A percentile compares a stretch with the other conserved stretches of the same genome.
These are phyloP conservation scores for Neonectria magnoliae DNA, from an alignment of 2,329 filamentous ascomycete species.

Conservation along the genomic window DNA sequence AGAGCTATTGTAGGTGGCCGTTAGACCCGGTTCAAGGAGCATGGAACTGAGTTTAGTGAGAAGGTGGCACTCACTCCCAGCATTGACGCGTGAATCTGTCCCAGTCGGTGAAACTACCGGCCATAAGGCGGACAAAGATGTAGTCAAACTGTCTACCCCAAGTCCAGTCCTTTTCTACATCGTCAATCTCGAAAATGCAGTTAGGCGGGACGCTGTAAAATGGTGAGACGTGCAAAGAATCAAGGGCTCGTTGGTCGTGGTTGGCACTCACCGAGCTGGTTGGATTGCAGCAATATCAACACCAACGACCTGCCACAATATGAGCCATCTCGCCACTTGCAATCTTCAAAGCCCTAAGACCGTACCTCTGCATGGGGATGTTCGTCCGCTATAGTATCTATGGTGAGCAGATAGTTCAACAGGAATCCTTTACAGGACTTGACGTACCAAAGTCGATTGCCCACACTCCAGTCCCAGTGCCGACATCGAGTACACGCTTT, in stretches of 20 bases:
- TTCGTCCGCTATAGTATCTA: conserved; percentile 11
- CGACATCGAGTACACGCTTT: conserved; percentile 26
- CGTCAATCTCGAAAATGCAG: conserved; percentile 25
- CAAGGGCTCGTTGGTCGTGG: too few species aligned
- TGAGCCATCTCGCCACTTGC: too few species aligned
- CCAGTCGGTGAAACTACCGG: conserved; percentile 28
- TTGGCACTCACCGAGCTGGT: conserved; percentile 1
- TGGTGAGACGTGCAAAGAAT: accelerated
- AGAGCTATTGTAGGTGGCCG: background rate
- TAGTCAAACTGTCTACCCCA: conserved; percentile 26
- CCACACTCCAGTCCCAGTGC: conserved; percentile 31
- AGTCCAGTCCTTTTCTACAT: conserved; percentile 25
- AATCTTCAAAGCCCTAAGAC: too few species aligned
- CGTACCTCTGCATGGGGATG: conserved; percentile 30
- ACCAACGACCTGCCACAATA: background rate
- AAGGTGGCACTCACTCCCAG: conserved; percentile 5
- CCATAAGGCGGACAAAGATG: conserved; percentile 30
- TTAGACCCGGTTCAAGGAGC: background rate
- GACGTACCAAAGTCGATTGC: conserved; percentile 27
- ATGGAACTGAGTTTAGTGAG: background rate
- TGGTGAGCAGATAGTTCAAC: background rate
- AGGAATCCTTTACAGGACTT: too few species aligned
- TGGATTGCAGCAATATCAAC: conserved; percentile 27
- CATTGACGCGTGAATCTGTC: conserved; percentile 17
- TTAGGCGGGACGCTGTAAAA: conserved; percentile 2